Evolutionary conservation across 805 yeast genomes (phyloP).

Genomic region (Saccharomycopsis synnaedendra): DNA sequence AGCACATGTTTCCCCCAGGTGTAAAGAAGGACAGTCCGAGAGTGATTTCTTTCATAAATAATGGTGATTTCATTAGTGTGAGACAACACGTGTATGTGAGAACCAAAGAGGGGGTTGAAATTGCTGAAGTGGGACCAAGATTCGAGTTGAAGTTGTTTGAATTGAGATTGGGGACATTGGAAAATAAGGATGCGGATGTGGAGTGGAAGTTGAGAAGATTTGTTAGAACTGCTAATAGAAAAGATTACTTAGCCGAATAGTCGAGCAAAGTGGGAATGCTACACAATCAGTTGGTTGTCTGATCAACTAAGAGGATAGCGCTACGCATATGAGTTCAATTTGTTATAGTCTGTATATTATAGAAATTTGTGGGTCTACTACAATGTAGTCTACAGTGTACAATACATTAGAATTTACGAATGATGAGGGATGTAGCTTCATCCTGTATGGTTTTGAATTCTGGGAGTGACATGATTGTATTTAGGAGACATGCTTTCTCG

Average conservation of each 20-base stretch:
- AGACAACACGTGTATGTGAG: conserved; percentile 91
- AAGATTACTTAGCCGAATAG: conserved; percentile 53
- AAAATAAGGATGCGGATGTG: conserved; percentile 93
- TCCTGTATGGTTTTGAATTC: too few species aligned
- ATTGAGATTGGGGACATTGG: conserved; percentile 79
- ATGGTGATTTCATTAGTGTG: conserved; percentile 85
- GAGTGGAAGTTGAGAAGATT: conserved; percentile 95
- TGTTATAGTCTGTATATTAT: background rate
- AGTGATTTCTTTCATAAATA: conserved; percentile 86
- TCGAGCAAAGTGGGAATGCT: too few species aligned
- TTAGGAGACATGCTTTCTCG: too few species aligned
- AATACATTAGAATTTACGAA: too few species aligned
- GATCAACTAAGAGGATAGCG: background rate
- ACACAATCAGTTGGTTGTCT: too few species aligned
- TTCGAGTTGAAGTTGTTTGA: conserved; percentile 94
- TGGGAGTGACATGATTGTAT: too few species aligned
- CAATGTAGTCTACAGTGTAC: too few species aligned
- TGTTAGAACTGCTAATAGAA: conserved; percentile 90
- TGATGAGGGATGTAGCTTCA: too few species aligned
- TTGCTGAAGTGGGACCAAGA: conserved; percentile 97
- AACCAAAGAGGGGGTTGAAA: conserved; percentile 79
- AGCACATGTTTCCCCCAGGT: conserved; percentile 95
- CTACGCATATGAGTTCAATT: background rate
- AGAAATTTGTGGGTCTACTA: too few species aligned
- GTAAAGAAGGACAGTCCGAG: conserved; percentile 81